A percentile compares a stretch with the other conserved stretches of the same genome.
These are phyloP conservation scores for Leptomonas pyrrhocoris DNA, from an alignment of 208 protist species.

Conservation along the genomic window DNA sequence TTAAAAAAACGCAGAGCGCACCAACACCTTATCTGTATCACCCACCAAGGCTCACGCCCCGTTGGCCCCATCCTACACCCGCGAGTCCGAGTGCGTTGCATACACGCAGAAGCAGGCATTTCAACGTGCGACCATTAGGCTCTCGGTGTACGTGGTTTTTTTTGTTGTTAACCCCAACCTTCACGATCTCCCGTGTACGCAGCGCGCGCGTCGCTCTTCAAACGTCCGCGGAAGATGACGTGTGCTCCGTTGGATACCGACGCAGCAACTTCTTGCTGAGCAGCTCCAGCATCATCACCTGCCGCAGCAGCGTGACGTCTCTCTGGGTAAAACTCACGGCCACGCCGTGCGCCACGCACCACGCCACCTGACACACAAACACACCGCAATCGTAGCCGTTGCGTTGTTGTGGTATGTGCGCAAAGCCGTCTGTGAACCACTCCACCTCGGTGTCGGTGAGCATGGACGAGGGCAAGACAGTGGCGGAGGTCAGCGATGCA, in stretches of 20 bases:
- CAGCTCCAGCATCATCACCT: constrained; percentile 71
- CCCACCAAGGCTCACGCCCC: too few relatives aligned
- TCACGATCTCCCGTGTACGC: too few relatives aligned
- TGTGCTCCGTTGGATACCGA: constrained; percentile 53
- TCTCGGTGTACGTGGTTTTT: too few relatives aligned
- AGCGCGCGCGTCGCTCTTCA: neutral
- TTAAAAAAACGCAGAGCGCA: too few relatives aligned
- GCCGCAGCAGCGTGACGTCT: constrained; percentile 47
- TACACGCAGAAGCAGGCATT: too few relatives aligned
- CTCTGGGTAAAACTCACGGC: constrained; percentile 55
- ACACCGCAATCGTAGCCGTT: constrained; percentile 84
- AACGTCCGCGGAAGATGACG: constrained; percentile 43
- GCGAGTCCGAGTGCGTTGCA: too few relatives aligned
- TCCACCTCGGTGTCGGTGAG: constrained; percentile 33
- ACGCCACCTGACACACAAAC: constrained; percentile 81
- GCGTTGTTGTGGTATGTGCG: constrained; percentile 59
- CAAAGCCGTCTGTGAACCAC: constrained; percentile 49
- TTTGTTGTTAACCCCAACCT: too few relatives aligned
- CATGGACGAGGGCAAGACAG: constrained; percentile 10
- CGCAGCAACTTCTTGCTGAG: constrained; percentile 44
- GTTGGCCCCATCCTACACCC: too few relatives aligned
- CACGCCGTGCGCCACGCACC: constrained; percentile 65
- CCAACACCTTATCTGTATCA: too few relatives aligned
- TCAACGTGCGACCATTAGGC: too few relatives aligned
- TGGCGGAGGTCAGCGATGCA: constrained; percentile 7